These are phyloP conservation scores for Microsporum audouinii DNA, from an alignment of 2,329 filamentous ascomycete genomes.

Conservation along the genomic window DNA sequence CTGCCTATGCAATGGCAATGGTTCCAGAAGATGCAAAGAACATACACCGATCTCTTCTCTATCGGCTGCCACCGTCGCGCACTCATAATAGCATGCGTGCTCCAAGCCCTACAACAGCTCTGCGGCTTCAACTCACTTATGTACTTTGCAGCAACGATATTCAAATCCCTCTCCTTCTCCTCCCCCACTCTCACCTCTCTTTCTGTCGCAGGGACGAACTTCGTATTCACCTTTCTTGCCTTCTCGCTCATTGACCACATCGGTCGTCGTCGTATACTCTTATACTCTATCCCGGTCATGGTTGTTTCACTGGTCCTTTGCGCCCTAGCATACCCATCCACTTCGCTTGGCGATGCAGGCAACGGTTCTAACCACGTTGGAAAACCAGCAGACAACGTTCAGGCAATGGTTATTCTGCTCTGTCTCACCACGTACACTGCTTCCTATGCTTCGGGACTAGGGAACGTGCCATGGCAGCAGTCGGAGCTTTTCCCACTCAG, in stretches of 20 bases:
- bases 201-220: constrained; percentile 72
- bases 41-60: constrained; percentile 22
- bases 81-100: constrained; percentile 69
- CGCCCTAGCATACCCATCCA: constrained; percentile 59
- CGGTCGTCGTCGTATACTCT: constrained; percentile 65
- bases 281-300: constrained; percentile 81
- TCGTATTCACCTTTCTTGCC: constrained; percentile 64
- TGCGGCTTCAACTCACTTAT: constrained; percentile 86
- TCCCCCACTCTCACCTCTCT: constrained; percentile 70
- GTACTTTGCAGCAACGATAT: constrained; percentile 82
- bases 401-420: constrained; percentile 49
- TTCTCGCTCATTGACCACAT: constrained; percentile 67
- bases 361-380: constrained; percentile 29
- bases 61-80: constrained; percentile 51
- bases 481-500: constrained; percentile 71
- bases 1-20: not conserved
- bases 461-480: constrained; percentile 94
- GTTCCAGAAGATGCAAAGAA: not conserved
- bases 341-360: constrained; percentile 24
- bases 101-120: constrained; percentile 80
- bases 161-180: constrained; percentile 63
- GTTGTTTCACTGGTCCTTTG: constrained; percentile 58
- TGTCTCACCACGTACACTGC: constrained; percentile 77
- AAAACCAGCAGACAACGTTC: not conserved
- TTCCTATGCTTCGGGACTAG: constrained; percentile 73